Conservation (phyloP, 495 filamentous ascomycete species). For the Penicillium pulvis region DNA sequence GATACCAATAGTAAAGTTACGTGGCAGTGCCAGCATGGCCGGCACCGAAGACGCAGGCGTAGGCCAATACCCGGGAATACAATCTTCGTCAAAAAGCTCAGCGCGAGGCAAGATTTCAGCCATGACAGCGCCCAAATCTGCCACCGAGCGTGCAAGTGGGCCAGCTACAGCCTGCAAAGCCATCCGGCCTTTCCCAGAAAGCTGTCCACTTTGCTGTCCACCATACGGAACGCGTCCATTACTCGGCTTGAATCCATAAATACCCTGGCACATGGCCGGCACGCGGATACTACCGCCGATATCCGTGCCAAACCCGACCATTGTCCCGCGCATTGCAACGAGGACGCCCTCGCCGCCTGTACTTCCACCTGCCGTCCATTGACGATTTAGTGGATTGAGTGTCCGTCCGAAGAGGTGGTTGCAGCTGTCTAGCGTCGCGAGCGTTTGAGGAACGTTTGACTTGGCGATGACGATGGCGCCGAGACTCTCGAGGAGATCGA, state of each 20-base stretch:
- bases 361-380: slow-evolving; percentile 60
- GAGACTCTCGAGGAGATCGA: slow-evolving; percentile 41
- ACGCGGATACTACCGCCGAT: slow-evolving; percentile 65
- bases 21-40: slow-evolving; percentile 8
- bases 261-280: slow-evolving; percentile 59
- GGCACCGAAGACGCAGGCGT: slow-evolving; percentile 35
- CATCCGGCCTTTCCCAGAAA: slow-evolving; percentile 39
- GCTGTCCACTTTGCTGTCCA: slow-evolving; percentile 48
- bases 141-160: slow-evolving; percentile 47
- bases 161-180: slow-evolving; percentile 53
- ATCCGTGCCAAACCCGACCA: slow-evolving; percentile 68
- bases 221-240: slow-evolving; percentile 56
- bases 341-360: slow-evolving; percentile 70
- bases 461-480: slow-evolving; percentile 65
- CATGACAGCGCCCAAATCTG: slow-evolving; percentile 52
- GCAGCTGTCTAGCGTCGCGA: slow-evolving; percentile 42
- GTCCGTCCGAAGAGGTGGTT: slow-evolving; percentile 59
- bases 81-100: slow-evolving; percentile 51
- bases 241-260: slow-evolving; percentile 63
- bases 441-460: slow-evolving; percentile 63
- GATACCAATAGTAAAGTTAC: slow-evolving; percentile 55
- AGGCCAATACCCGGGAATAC: slow-evolving; percentile 53
- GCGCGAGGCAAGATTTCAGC: slow-evolving; percentile 50
- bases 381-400: slow-evolving; percentile 62
- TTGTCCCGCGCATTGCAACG: slow-evolving; percentile 60